Evolutionary conservation across 2,329 filamentous ascomycete species (phyloP).

Genomic region (Cryphonectria naterciae): DNA sequence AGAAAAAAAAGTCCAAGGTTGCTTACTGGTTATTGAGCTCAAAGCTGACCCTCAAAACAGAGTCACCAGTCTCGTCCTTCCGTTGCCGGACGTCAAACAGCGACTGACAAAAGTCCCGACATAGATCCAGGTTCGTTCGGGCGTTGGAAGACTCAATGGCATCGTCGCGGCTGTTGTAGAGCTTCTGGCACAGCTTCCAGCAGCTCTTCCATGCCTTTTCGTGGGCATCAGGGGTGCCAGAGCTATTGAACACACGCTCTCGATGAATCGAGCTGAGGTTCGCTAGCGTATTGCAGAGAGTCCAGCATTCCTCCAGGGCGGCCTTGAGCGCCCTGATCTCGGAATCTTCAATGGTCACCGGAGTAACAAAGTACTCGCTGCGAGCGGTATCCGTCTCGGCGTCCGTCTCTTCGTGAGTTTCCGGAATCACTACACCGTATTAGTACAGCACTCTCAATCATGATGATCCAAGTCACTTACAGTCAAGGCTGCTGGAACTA

Average conservation of each 20-base stretch:
- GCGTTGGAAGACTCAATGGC: conserved; percentile 69
- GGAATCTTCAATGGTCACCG: conserved; percentile 49
- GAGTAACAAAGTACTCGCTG: conserved; percentile 48
- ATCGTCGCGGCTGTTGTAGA: conserved; percentile 82
- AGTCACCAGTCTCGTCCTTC: conserved; percentile 80
- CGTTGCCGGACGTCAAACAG: conserved; percentile 84
- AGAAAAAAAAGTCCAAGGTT: not conserved
- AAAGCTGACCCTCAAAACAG: conserved; percentile 87
- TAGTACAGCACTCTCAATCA: conserved; percentile 31
- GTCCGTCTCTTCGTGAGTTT: conserved; percentile 53
- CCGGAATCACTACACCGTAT: conserved; percentile 54
- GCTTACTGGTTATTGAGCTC: conserved; percentile 88
- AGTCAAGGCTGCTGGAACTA: conserved; percentile 76
- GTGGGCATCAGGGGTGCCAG: conserved; percentile 74
- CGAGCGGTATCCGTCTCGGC: conserved; percentile 59
- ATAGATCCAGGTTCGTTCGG: conserved; percentile 78
- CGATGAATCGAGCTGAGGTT: conserved; percentile 83
- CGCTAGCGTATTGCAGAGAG: conserved; percentile 86
- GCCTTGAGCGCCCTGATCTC: conserved; percentile 72
- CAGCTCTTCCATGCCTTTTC: conserved; percentile 92
- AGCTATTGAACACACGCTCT: conserved; percentile 75
- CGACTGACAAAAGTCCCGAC: conserved; percentile 88
- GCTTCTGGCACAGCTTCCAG: conserved; percentile 87
- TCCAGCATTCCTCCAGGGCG: conserved; percentile 89
- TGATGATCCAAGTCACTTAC: conserved; percentile 50